These are phyloP conservation scores for Sclerotinia sclerotiorum DNA, from an alignment of 2,329 filamentous ascomycete genomes.

Conservation along the genomic window DNA sequence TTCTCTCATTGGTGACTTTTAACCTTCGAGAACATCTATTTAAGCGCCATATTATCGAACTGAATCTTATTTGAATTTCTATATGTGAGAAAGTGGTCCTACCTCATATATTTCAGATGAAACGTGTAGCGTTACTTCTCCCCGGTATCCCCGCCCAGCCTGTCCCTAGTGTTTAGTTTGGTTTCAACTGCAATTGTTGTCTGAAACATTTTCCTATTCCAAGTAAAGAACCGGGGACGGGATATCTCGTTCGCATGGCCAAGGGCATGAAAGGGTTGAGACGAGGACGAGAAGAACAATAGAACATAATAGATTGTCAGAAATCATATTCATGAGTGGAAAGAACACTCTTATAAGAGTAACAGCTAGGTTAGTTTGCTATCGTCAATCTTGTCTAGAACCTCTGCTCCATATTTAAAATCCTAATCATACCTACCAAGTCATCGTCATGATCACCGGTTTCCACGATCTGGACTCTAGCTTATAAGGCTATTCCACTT, in stretches of 20 bases:
- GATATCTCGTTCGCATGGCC: not conserved
- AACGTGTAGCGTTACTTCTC: not conserved
- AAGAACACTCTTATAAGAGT: not conserved
- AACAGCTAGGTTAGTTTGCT: not conserved
- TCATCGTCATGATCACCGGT: not conserved
- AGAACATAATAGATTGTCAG: not conserved
- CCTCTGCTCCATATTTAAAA: no score
- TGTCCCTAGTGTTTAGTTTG: not conserved
- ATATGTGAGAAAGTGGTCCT: slow-evolving; percentile 4
- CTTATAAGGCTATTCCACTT: not conserved
- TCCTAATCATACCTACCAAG: not conserved
- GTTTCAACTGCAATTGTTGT: slow-evolving; percentile 12
- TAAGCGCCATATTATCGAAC: not conserved
- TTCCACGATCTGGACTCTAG: not conserved
- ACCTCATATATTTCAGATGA: not conserved
- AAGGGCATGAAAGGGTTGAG: not conserved
- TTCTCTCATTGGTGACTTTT: not conserved
- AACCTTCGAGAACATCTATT: not conserved
- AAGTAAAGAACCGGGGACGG: not conserved
- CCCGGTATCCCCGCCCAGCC: not conserved
- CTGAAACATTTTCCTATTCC: slow-evolving; percentile 9
- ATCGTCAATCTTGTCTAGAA: not conserved
- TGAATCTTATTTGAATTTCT: not conserved
- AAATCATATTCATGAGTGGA: not conserved
- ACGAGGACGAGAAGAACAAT: not conserved